These are phyloP conservation scores for Dipteronia dyeriana DNA, from an alignment of 345 rosid genomes.

Conservation along the genomic window DNA sequence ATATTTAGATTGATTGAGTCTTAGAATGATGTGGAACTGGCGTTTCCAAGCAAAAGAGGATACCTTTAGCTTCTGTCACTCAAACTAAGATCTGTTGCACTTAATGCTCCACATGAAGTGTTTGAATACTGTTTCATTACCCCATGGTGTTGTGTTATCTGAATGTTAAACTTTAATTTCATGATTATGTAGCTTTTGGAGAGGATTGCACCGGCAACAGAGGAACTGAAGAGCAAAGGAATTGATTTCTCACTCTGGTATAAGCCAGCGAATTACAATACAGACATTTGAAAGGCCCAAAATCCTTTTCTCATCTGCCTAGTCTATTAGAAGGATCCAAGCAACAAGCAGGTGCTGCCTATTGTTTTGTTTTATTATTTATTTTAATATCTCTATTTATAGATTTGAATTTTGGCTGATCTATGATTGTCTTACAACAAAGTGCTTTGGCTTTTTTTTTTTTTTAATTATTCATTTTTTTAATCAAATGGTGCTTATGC, in stretches of 20 bases:
- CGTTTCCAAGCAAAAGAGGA: not conserved
- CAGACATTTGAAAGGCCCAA: constrained; percentile 48
- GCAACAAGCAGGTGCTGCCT: constrained; percentile 29
- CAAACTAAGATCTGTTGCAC: too few relatives aligned
- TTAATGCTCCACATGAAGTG: not conserved
- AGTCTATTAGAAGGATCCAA: constrained; percentile 1
- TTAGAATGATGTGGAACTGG: too few relatives aligned
- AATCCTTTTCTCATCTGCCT: not conserved
- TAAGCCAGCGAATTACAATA: constrained; percentile 77
- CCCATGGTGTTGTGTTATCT: not conserved
- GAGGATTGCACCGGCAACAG: constrained; percentile 76
- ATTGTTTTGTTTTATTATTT: not conserved
- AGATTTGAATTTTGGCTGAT: not conserved
- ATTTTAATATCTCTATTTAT: not conserved
- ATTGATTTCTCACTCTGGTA: constrained; percentile 86
- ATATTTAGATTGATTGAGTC: too few relatives aligned
- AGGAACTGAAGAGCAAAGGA: constrained; percentile 74
- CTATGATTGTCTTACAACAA: not conserved
- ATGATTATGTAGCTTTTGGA: constrained; percentile 68
- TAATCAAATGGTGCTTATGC: too few relatives aligned
- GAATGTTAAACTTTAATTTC: not conserved
- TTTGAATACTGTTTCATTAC: not conserved
- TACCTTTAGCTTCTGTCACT: not conserved
- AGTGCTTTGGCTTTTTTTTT: not conserved
- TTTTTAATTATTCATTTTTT: not conserved